Evolutionary conservation across 2,329 filamentous ascomycete species (phyloP), one percentile per base, ranked within the genome.

Genomic region (Beauveria brongniartii): DNA sequence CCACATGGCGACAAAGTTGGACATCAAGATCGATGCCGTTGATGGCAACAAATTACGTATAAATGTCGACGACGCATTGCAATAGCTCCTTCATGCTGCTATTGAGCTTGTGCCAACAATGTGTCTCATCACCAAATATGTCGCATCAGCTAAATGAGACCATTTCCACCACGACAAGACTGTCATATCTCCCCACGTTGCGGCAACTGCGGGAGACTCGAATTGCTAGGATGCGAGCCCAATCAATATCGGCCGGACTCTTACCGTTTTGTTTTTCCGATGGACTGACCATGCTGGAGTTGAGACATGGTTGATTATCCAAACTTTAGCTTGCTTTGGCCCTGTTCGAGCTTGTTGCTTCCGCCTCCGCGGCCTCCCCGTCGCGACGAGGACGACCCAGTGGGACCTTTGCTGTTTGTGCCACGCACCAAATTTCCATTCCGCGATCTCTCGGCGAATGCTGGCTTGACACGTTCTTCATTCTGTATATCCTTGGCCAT

Each of bases 401-500:
- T 44, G 40, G 55, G n/a, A 40, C 54, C 47, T 41, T 41, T 48
- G 75, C 68, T 69, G 73, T 68, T 70, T 72, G 69, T 62, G 70
- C 68, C 63, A 68, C 65, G 64, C 59, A 61, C 61, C 41, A 66
- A 61, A 66, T 64, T 65, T 68, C 18, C 40, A 26, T 44, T 59
- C 26, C 56, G 47, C 22, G 34, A 64, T 62, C 70, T 71, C 59
- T 72, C 73, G 65, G 70, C 78, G 72, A 80, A 78, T 77, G 72
- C 68, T 63, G 72, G 68, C 62, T 66, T 77, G 73, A 74, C 78
- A 79, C 80, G 80, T 75, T 88, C 82, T 61, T 80, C 73, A 2
- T 86, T 82, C 65, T 92, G 87, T 34, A 99, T 80, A 67, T 93
- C 89, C 74, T 90, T 91, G 51, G 94, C 94, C 74, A 96, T 88